Conservation (phyloP, 805 yeast genomes). For the Candida hispaniensis region DNA sequence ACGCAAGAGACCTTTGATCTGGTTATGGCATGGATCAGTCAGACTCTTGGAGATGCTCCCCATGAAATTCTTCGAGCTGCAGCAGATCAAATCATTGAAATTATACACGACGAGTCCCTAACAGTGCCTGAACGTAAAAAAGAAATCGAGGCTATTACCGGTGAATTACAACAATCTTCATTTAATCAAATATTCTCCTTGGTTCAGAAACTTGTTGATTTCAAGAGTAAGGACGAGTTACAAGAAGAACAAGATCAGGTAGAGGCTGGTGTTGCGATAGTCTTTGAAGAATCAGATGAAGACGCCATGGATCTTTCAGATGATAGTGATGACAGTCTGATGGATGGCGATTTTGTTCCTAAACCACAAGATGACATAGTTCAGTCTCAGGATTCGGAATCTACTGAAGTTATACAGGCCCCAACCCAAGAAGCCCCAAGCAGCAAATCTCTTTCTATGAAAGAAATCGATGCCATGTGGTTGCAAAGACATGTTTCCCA, state of each 20-base stretch:
- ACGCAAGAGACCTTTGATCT: constrained; percentile 43
- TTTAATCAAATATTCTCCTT: constrained; percentile 39
- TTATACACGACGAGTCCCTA: constrained; percentile 38
- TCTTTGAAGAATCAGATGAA: constrained; percentile 32
- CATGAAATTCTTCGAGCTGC: constrained; percentile 63
- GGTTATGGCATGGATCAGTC: constrained; percentile 49
- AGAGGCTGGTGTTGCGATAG: constrained; percentile 36
- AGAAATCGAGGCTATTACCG: constrained; percentile 44
- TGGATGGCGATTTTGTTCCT: constrained; percentile 22
- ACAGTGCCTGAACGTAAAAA: constrained; percentile 37
- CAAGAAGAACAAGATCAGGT: constrained; percentile 26
- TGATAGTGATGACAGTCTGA: constrained; percentile 23
- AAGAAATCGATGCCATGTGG: constrained; percentile 41
- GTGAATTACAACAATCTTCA: constrained; percentile 33
- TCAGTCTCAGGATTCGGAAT: constrained; percentile 16
- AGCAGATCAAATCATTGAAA: constrained; percentile 39
- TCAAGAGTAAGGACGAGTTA: constrained; percentile 24
- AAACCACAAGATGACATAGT: constrained; percentile 20
- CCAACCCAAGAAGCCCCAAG: too few relatives aligned
- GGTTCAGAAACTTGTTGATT: constrained; percentile 43
- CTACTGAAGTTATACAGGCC: constrained; percentile 5
- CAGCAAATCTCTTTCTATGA: constrained; percentile 31
- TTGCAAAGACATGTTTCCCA: constrained; percentile 41
- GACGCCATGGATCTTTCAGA: constrained; percentile 23
- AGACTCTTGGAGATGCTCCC: constrained; percentile 59